Evolutionary conservation across 495 filamentous ascomycete species (phyloP), one percentile per base, ranked within the genome.

Genomic region (Penicillium subrubescens): DNA sequence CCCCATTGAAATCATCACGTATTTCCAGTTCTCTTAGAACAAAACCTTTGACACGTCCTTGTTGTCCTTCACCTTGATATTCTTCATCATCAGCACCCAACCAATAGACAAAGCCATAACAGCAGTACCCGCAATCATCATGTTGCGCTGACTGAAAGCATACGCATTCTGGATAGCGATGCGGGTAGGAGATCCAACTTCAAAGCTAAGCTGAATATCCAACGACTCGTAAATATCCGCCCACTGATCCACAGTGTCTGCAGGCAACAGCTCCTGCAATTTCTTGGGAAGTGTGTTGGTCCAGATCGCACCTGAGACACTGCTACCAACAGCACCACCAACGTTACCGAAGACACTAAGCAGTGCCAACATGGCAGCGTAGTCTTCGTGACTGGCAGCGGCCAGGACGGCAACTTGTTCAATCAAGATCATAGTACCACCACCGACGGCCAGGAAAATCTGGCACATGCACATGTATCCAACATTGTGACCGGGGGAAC

Each of bases 401-500:
- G 89, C 86, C 85, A 92, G 87, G 67, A 85, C 84, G 3, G 89
- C 86, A 64, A 92, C 86, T 64, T 92, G 84, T 65, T 89, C 86
- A 59, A 77, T 81, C 67, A 92, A 87, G 57, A 92, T 72, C 12
- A 88, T 71, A 2, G 82, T 86, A 21, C 86, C 86, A 14, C 87
- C 89, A 12, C 81, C 80, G 41, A 93, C 81, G 37, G 88, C 86
- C 62, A 92, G 88, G 75, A 91, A 86, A 67, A 93, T 90, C 71
- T 92, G 88, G 68, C 84, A 88, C 86, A 92, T 90, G 74, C 90
- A 78, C 57, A 93, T 79, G 71, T 88, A 90, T 29, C 88, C 89
- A 35, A 91, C 75, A 56, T 79, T 68, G 33, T 74, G 75, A 59
- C 81, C 76, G 48, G 85, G 79, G 31, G 85, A 81, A 35, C 90